Conservation (phyloP, 257 asterid species). For the Osmanthus fragrans region DNA sequence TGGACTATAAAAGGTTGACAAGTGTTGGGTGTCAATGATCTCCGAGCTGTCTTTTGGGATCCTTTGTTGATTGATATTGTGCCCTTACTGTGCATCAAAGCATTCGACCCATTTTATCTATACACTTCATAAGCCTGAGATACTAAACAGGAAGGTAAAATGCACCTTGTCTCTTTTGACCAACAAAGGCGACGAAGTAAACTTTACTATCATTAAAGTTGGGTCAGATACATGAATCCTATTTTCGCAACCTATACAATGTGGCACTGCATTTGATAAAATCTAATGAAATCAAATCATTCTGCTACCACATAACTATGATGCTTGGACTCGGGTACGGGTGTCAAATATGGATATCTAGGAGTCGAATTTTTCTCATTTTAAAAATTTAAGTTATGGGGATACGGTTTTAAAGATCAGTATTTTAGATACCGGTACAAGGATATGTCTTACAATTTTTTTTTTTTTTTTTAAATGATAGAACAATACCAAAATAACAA, state of each 20-base stretch:
- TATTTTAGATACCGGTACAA: too few species aligned
- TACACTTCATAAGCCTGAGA: neutral
- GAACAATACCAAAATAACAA: too few species aligned
- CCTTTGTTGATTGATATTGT: neutral
- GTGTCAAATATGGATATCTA: too few species aligned
- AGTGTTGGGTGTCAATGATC: neutral
- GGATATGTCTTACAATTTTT: too few species aligned
- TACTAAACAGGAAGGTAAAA: neutral
- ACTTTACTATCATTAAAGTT: neutral
- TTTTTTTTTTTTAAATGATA: too few species aligned
- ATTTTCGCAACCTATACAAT: neutral
- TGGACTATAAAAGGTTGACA: slow-evolving; percentile 6
- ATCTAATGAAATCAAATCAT: neutral
- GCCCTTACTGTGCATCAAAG: neutral
- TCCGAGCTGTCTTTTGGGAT: neutral
- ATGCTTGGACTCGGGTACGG: too few species aligned
- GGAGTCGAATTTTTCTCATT: too few species aligned
- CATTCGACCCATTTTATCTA: neutral
- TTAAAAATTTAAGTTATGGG: too few species aligned
- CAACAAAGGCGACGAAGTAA: neutral
- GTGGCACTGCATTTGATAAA: neutral
- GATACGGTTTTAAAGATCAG: too few species aligned
- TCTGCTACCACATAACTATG: too few species aligned
- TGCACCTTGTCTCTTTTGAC: slow-evolving; percentile 8
- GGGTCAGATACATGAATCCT: neutral